These are phyloP conservation scores for Ceratobasidium sp. DNA, from an alignment of 1,284 basidiomycete genomes.

Conservation along the genomic window DNA sequence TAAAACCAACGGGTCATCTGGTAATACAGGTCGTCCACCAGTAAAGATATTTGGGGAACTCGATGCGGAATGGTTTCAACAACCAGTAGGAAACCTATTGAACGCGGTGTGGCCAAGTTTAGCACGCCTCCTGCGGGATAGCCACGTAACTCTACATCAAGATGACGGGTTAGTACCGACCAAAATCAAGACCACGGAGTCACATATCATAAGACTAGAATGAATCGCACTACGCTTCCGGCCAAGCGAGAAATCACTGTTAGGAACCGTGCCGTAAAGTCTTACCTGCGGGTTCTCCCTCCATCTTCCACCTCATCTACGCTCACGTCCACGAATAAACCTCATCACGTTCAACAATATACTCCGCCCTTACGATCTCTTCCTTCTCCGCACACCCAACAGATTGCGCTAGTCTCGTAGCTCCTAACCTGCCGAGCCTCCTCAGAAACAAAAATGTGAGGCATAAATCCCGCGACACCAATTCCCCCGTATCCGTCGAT, in stretches of 20 bases:
- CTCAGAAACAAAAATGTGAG: constrained; percentile 63
- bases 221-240: constrained; percentile 77
- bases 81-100: constrained; percentile 73
- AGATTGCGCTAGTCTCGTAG: constrained; percentile 19
- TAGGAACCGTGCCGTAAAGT: constrained; percentile 68
- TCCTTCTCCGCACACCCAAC: constrained; percentile 48
- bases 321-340: constrained; percentile 88
- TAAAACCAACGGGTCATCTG: constrained; percentile 82
- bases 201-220: constrained; percentile 64
- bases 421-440: constrained; percentile 33
- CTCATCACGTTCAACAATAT: constrained; percentile 75
- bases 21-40: constrained; percentile 89
- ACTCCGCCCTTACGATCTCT: constrained; percentile 70
- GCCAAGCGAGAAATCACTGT: constrained; percentile 86
- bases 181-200: constrained; percentile 52
- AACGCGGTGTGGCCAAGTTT: no score
- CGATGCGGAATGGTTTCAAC: constrained; percentile 76
- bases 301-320: constrained; percentile 74
- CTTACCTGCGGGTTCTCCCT: constrained; percentile 79
- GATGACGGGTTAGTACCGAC: constrained; percentile 1
- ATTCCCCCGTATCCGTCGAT: constrained; percentile 60
- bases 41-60: constrained; percentile 69
- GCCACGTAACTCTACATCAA: constrained; percentile 66
- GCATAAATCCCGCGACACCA: constrained; percentile 64
- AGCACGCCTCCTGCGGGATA: constrained; percentile 76